phyloP scores from a whole-genome alignment of 805 yeast species.

The Wickerhamiella sergipiensis region DNA sequence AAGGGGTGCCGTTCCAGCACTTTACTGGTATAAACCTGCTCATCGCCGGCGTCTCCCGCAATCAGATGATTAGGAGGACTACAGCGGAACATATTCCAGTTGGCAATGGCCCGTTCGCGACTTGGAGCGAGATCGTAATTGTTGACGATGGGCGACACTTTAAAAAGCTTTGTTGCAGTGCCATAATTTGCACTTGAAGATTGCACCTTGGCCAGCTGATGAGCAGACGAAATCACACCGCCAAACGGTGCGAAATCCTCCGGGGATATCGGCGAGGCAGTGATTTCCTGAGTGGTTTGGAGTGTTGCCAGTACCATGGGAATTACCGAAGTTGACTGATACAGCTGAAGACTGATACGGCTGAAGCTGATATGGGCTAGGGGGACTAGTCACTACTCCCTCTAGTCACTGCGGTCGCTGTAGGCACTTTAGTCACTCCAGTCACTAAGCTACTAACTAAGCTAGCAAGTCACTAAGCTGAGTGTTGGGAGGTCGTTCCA shows the following conservation, averaged over 20 bases:
- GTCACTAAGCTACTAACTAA: no score
- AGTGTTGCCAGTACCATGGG: conserved; percentile 15
- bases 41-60: conserved; percentile 7
- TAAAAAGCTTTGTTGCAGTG: conserved; percentile 69
- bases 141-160: conserved; percentile 57
- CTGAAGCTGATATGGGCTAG: no score
- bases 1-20: conserved; percentile 86
- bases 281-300: conserved; percentile 6
- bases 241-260: conserved; percentile 57
- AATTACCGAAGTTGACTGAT: no score
- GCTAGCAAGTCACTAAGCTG: no score
- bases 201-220: conserved; percentile 41
- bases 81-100: conserved; percentile 76
- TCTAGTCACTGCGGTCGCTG: no score
- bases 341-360: no score
- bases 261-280: conserved; percentile 53
- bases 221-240: conserved; percentile 61
- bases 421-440: no score
- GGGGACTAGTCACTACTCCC: neutral
- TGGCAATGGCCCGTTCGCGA: conserved; percentile 39
- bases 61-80: conserved; percentile 59
- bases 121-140: conserved; percentile 36
- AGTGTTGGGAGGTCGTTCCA: no score
- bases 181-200: conserved; percentile 71
- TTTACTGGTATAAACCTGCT: conserved; percentile 34